Percentiles rank a stretch among this genome's conserved stretches.
Conservation (phyloP, 208 protist genomes). For the Crithidia thermophila region DNA sequence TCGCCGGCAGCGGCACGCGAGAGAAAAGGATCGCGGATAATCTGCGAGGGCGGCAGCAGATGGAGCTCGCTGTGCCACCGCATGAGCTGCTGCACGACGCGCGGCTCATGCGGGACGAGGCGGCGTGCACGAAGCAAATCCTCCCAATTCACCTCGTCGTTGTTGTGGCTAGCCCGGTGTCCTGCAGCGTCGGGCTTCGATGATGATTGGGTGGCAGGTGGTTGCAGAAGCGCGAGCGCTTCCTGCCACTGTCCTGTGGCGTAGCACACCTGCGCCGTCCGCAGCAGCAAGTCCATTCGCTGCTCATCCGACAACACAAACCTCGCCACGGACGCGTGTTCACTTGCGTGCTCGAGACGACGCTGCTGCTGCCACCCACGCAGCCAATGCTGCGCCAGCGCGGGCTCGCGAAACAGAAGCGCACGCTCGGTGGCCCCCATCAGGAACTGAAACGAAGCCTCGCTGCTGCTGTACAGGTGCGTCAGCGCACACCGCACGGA, state of each 20-base stretch:
- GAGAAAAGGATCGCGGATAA: conserved; percentile 76
- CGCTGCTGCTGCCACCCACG: conserved; percentile 19
- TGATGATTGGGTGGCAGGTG: background rate
- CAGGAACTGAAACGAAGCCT: conserved; percentile 20
- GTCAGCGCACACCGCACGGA: conserved; percentile 34
- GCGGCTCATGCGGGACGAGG: conserved; percentile 24
- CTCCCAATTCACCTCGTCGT: background rate
- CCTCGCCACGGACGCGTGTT: background rate
- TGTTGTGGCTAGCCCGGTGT: background rate
- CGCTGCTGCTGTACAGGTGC: conserved; percentile 29
- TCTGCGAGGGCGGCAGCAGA: conserved; percentile 59
- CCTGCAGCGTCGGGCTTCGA: too few species aligned
- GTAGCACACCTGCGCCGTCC: conserved; percentile 37
- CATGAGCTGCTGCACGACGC: conserved; percentile 64
- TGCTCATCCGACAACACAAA: background rate
- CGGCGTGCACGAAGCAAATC: background rate
- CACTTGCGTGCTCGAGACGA: background rate
- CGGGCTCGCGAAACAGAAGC: conserved; percentile 16
- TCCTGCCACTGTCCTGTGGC: conserved; percentile 25
- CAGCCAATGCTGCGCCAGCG: conserved; percentile 35
- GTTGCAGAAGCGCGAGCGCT: conserved; percentile 38
- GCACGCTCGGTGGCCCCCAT: conserved; percentile 22
- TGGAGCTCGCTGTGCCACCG: conserved; percentile 52
- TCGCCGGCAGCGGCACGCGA: conserved; percentile 47
- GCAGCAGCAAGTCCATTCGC: conserved; percentile 22